Evolutionary conservation across 495 filamentous ascomycete species (phyloP).

Genomic region (Cercophora sp.): DNA sequence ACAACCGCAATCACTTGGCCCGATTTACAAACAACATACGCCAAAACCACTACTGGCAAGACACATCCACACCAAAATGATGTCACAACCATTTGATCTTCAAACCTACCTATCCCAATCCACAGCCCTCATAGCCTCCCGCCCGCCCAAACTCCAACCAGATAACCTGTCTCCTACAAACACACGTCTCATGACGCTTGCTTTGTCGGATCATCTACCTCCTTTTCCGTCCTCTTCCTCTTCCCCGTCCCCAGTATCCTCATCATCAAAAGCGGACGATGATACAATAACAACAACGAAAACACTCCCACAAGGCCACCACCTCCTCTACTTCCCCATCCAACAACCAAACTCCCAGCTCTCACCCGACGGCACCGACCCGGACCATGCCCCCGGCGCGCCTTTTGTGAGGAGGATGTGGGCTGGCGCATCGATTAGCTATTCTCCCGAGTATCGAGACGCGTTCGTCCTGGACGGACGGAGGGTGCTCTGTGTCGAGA

Average conservation of each 20-base stretch:
- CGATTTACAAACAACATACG: no score
- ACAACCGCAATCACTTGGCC: no score
- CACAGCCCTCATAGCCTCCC: conserved; percentile 26
- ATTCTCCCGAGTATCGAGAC: conserved; percentile 14
- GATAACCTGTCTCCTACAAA: conserved; percentile 63
- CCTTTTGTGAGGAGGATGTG: conserved; percentile 73
- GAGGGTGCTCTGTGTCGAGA: conserved; percentile 58
- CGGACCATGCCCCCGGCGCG: conserved; percentile 58
- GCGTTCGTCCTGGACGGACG: conserved; percentile 44
- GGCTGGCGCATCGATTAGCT: conserved; percentile 61
- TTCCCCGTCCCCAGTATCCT: conserved; percentile 26
- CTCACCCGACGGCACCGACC: conserved; percentile 68
- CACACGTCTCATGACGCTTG: conserved; percentile 61
- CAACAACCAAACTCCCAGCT: conserved; percentile 51
- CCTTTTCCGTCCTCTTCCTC: neutral
- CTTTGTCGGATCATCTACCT: conserved; percentile 58
- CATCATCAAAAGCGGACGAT: no score
- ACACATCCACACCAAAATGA: neutral
- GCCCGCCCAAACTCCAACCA: conserved; percentile 51
- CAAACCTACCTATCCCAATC: conserved; percentile 14
- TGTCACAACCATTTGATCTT: conserved; percentile 8
- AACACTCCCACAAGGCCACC: conserved; percentile 66
- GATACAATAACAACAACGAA: no score
- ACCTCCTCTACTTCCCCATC: conserved; percentile 70
- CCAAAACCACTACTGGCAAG: neutral